Conservation (phyloP, 2,329 filamentous ascomycete genomes). For the Trichophyton rubrum region DNA sequence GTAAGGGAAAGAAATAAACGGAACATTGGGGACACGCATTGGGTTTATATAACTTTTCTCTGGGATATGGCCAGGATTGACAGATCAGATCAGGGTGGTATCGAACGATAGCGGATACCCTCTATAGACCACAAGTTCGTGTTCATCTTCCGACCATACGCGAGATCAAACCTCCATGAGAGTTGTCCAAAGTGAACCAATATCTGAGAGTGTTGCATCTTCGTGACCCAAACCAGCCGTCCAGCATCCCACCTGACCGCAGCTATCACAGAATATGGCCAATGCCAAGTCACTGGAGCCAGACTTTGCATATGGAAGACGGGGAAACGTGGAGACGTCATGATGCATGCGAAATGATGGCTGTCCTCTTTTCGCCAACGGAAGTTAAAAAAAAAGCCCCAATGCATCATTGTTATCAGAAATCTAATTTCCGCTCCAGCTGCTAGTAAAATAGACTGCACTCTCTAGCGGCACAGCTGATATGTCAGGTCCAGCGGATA, state of each 20-base stretch:
- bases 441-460: neutral
- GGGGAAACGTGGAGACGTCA: neutral
- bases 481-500: neutral
- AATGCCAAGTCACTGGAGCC: neutral
- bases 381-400: neutral
- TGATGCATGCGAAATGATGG: neutral
- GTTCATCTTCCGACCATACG: neutral
- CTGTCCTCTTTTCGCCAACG: neutral
- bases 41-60: constrained; percentile 10
- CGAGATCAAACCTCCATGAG: neutral
- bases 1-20: neutral
- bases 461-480: neutral
- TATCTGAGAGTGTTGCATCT: neutral
- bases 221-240: neutral
- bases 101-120: neutral
- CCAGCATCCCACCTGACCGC: neutral
- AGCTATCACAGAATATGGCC: neutral
- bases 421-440: neutral
- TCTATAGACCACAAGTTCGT: neutral
- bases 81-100: neutral
- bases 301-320: neutral
- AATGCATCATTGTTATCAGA: neutral
- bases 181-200: neutral
- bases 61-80: neutral
- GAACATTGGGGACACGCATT: constrained; percentile 3